Percentiles rank a stretch among this genome's conserved stretches.
Conservation (phyloP, 225 moss, liverwort and hornwort genomes). For the Marchantia paleacea region DNA sequence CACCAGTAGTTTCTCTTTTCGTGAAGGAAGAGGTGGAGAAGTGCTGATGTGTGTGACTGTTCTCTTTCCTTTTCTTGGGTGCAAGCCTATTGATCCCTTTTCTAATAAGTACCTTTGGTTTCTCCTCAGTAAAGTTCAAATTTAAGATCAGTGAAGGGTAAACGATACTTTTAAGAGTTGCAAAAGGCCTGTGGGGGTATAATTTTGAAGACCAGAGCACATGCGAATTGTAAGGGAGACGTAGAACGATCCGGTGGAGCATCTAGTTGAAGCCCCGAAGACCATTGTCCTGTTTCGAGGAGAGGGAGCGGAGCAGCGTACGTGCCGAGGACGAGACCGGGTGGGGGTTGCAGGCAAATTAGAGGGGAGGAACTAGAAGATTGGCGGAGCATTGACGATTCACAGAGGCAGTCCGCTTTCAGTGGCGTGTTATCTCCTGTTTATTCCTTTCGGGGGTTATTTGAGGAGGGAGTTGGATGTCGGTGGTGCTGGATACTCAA, state of each 20-base stretch:
- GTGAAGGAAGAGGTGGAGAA: conserved; percentile 10
- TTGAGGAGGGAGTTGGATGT: conserved; percentile 59
- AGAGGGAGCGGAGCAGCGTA: not conserved
- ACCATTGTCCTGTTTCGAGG: not conserved
- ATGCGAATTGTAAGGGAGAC: not conserved
- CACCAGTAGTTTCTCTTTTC: conserved; percentile 11
- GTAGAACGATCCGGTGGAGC: not conserved
- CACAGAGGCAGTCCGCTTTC: not conserved
- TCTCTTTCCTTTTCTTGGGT: conserved; percentile 18
- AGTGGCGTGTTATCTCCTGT: too few species aligned
- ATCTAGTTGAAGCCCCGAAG: not conserved
- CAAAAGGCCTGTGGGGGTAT: not conserved
- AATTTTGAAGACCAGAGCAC: not conserved
- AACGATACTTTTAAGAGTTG: not conserved
- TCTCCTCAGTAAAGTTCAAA: not conserved
- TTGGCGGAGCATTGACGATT: not conserved
- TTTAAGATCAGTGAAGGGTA: conserved; percentile 21
- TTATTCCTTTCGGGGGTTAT: conserved; percentile 11
- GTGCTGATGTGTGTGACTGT: conserved; percentile 18
- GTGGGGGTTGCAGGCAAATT: not conserved
- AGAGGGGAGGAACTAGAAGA: not conserved
- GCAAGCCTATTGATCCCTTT: conserved; percentile 10
- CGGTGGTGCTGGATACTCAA: conserved; percentile 88
- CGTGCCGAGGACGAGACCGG: not conserved
- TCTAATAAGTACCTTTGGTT: conserved; percentile 14